Evolutionary conservation across 495 filamentous ascomycete genomes (phyloP), one percentile per base, ranked within the genome.

Genomic region (Tuber indicum): DNA sequence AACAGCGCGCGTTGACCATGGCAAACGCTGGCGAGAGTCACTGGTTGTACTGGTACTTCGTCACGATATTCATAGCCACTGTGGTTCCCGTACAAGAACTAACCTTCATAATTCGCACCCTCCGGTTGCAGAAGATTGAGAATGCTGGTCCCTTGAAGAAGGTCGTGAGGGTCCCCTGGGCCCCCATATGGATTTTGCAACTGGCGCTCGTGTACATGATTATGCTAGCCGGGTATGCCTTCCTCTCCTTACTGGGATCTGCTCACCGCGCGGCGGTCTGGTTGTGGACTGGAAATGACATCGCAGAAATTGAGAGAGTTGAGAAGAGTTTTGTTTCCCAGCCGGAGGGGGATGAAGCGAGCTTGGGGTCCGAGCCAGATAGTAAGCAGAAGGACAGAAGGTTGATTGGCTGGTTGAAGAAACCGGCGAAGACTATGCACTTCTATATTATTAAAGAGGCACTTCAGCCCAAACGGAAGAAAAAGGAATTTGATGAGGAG

Each of bases 11-110:
- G n/a, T n/a, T n/a, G n/a, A n/a, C n/a, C n/a, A n/a, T n/a, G n/a
- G n/a, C n/a, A n/a, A n/a, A 19, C 19, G 39, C 7, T 7, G 23
- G 6, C 3, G 32, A 72, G 12, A 72, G 70, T 3, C n/a, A 19
- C 70, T 72, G 70, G 70, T 72, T 32, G 70, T 72, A 72, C 43
- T 41, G 32, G 70, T 45, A 41, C 32, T 72, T 72, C 16, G 4
- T 72, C 2, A 21, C n/a, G 21, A 32, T 72, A 72, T 72, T 72
- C 32, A 45, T 72, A n/a, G 23, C 42, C 21, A 45, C 42, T 32
- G 43, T 41, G 21, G 19, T 72, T 72, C 70, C 70, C 6, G 70
- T 72, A 23, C 39, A 41, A 45, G 39, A 72, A 32, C 70, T 72
- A 23, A 41, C 39, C 39, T 72, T 72, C 14, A 62, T 62, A 62